Evolutionary conservation across 768 basidiomycete species (phyloP), one percentile per base, ranked within the genome.

Genomic region (Leucosporidium yakuticum): DNA sequence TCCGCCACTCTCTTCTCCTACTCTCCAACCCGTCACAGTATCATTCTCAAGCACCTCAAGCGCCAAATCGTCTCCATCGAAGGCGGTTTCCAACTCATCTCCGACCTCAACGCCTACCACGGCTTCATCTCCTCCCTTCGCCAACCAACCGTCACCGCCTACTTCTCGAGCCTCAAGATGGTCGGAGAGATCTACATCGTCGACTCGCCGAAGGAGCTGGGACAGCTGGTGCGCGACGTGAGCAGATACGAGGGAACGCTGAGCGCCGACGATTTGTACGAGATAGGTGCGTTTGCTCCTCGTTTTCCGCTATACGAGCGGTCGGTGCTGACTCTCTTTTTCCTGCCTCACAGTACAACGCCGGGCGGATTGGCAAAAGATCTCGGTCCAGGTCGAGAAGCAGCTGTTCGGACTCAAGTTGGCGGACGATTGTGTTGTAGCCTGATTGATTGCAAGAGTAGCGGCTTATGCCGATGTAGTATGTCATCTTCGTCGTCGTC

Each of bases 151-250:
- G 86, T 99, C 29, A 86, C 87, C 2, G 84, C 87, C 0, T 94
- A 97, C 70, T 99, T 98, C 73, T 86, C 93, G 21, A 88, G 92
- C 74, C 83, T 99, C 64, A 97, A 96, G 80, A 96, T 98, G 93
- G 82, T 96, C 19, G 94, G 94, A 3, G 92, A 98, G 74, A 91
- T 98, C 2, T 98, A 87, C 77, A 90, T 98, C 57, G 92, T 95
- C 71, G 95, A 77, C 31, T 54, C 64, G 27, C 72, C 96, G 0
- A 95, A 93, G 75, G 95, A 98, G 77, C 83, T 99, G 20, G 94
- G 95, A 39, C 89, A 91, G 79, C 95, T 98, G 73, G 94, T 98
- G 20, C 81, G 92, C 69, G 95, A 98, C 79, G 91, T 95, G 14
- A 90, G 92, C 31, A 82, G 95, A 54, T 98, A 98, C 79, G 95